Percentiles rank a stretch among this genome's conserved stretches.
Conservation (phyloP, 2,329 filamentous ascomycete species). For the Fusarium euwallaceae region DNA sequence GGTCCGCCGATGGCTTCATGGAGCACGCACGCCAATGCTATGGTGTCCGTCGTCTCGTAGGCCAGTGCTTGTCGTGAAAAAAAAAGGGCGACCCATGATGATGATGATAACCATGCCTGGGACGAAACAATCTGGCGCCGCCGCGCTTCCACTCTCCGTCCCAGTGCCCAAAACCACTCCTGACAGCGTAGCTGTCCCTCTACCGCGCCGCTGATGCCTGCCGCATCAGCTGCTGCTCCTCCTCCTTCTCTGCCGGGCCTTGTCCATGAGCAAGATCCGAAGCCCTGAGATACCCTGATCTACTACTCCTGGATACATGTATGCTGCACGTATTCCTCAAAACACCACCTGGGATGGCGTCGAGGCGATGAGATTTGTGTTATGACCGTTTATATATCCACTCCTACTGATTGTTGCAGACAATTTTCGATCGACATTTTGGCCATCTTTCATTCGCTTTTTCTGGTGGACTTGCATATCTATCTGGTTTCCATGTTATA, state of each 20-base stretch:
- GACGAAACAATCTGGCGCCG: neutral
- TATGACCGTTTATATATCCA: constrained; percentile 6
- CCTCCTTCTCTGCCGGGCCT: neutral
- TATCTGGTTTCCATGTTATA: neutral
- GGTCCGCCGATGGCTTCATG: constrained; percentile 37
- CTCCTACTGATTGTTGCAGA: constrained; percentile 29
- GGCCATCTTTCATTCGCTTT: neutral
- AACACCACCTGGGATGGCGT: neutral
- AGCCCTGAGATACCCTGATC: constrained; percentile 1
- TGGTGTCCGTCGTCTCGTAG: constrained; percentile 34
- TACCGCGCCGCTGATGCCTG: neutral
- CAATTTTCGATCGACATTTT: neutral
- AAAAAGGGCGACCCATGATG: neutral
- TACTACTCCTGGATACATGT: neutral
- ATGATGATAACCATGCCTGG: neutral
- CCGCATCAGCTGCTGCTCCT: neutral
- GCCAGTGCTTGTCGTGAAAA: constrained; percentile 12
- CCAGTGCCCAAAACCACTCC: neutral
- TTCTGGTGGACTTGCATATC: neutral
- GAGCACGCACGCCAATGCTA: constrained; percentile 43
- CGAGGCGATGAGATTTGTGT: neutral
- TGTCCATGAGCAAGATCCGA: neutral
- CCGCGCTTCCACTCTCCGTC: constrained; percentile 1
- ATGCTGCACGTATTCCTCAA: neutral
- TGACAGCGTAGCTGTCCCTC: neutral